Evolutionary conservation across 192 early-diverging fungal genomes (phyloP), one percentile per base, ranked within the genome.

Genomic region (Podochytrium sp.): DNA sequence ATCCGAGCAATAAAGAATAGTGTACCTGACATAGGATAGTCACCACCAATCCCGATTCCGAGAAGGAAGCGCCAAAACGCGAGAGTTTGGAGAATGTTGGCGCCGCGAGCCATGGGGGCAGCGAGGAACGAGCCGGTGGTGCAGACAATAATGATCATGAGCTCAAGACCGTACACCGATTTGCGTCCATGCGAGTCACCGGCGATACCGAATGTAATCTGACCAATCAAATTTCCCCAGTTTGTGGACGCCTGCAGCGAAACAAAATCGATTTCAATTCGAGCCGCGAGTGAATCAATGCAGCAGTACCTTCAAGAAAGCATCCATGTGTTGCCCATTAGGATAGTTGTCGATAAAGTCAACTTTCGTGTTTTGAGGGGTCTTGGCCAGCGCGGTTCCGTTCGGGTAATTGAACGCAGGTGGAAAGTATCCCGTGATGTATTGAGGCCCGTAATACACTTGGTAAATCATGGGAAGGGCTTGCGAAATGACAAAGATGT

Each of bases 21-120:
- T n/a, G n/a, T n/a, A n/a, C n/a, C 93, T 12, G 95, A 96, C 55
- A 97, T 83, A 18, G 96, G 96, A 78, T 98, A 98, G 80, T 98
- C 95, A 68, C 94, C 94, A 69, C 96, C 96, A 71, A 96, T 90
- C 75, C 96, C 96, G 56, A 96, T 84, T 73, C 96, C 96, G 55
- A 98, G 89, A 68, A 98, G 69, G 35, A 98, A 87, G 64, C 96
- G 93, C 94, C 94, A 96, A 71, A 96, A 82, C 60, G 87, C 87
- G 55, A 98, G 80, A 34, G 94, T 86, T 71, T 85, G 76, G 34
- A 91, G 84, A 51, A 93, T 77, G 62, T 84, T 84, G 69, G 89
- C 84, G 16, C 91, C 91, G 70, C 85, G 84, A 18, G 86, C 91
- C 67, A 90, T 85, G 72, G 80, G 80, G 72, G 85, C 85, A 65